Conservation (phyloP, 2,329 filamentous ascomycete species). For the Ophiocordyceps sinensis region DNA sequence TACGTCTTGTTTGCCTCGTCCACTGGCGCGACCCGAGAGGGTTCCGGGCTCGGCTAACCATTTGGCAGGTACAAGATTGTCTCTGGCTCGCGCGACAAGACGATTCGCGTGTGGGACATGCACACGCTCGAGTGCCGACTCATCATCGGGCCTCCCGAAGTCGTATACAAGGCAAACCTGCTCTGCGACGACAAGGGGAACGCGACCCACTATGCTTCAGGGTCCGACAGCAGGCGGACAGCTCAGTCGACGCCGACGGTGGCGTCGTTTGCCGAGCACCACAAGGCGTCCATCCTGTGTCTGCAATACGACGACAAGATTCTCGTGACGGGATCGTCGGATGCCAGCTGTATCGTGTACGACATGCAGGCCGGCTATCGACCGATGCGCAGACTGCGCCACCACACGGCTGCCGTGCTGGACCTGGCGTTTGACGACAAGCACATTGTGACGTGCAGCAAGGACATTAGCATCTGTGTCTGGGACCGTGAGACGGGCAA, state of each 20-base stretch:
- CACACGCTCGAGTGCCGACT: constrained; percentile 73
- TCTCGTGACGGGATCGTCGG: constrained; percentile 88
- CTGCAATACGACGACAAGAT: constrained; percentile 89
- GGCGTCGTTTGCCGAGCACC: constrained; percentile 50
- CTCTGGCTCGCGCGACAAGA: constrained; percentile 88
- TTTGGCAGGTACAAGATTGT: constrained; percentile 73
- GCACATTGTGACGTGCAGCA: constrained; percentile 93
- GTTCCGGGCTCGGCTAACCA: constrained; percentile 16
- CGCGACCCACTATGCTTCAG: constrained; percentile 40
- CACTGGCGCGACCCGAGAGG: not conserved
- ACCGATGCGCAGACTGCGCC: constrained; percentile 62
- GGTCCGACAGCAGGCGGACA: constrained; percentile 30
- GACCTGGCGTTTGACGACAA: constrained; percentile 87
- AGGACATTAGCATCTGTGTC: constrained; percentile 85
- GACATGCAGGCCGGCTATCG: constrained; percentile 65
- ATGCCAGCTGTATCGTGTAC: constrained; percentile 84
- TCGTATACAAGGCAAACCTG: constrained; percentile 38
- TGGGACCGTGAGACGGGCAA: constrained; percentile 76
- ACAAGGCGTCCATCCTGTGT: constrained; percentile 87
- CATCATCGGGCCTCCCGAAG: constrained; percentile 66
- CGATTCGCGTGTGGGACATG: constrained; percentile 93
- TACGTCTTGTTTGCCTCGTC: constrained; percentile 26
- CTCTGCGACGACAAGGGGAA: constrained; percentile 36
- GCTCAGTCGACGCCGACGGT: constrained; percentile 36
- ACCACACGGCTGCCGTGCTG: constrained; percentile 77